These are phyloP conservation scores for Podila epicladia DNA, from an alignment of 192 early-diverging fungal genomes.

Conservation along the genomic window DNA sequence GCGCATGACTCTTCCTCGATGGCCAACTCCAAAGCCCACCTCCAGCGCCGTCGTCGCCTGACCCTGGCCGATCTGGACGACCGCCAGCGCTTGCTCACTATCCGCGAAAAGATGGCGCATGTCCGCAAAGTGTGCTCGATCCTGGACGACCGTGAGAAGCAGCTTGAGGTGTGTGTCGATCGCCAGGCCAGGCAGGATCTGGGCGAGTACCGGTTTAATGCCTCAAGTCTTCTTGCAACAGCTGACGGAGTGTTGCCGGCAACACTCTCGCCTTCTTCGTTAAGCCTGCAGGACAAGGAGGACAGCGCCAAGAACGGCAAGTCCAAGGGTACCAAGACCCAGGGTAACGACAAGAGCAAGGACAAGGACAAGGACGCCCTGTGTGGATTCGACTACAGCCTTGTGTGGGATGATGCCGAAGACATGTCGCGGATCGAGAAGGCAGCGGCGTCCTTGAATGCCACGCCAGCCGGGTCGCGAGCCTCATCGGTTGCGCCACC, in stretches of 20 bases:
- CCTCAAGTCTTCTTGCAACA: neutral
- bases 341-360: conserved; percentile 10
- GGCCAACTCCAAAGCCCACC: conserved; percentile 22
- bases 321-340: conserved; percentile 17
- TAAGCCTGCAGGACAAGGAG: conserved; percentile 6
- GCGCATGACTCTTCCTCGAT: neutral
- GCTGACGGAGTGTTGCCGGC: neutral
- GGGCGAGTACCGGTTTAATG: conserved; percentile 4
- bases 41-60: conserved; percentile 32
- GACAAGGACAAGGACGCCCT: conserved; percentile 42
- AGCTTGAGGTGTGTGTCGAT: conserved; percentile 37
- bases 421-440: conserved; percentile 32
- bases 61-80: conserved; percentile 59
- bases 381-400: conserved; percentile 61
- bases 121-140: conserved; percentile 28
- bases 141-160: conserved; percentile 21
- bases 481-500: conserved; percentile 37
- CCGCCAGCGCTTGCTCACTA: conserved; percentile 39
- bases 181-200: conserved; percentile 30
- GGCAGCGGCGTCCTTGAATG: conserved; percentile 5
- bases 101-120: conserved; percentile 49
- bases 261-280: neutral
- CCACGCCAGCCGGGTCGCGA: conserved; percentile 28
- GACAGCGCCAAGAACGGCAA: conserved; percentile 13
- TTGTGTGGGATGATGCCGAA: conserved; percentile 51